Conservation (phyloP, 805 yeast species). For the Pichia exigua region DNA sequence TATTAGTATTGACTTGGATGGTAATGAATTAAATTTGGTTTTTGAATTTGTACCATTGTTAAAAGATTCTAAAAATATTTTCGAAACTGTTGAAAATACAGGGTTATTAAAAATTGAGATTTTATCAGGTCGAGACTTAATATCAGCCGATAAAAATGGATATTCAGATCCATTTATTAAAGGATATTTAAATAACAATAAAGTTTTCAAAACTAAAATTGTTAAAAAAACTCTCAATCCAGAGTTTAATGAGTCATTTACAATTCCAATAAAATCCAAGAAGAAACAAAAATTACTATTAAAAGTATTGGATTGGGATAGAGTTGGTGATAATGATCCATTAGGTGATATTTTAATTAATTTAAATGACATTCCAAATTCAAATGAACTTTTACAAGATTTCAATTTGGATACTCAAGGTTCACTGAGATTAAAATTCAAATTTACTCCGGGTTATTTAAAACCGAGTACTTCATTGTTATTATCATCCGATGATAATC, state of each 20-base stretch:
- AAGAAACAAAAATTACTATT: constrained; percentile 41
- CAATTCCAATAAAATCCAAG: constrained; percentile 57
- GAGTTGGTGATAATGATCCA: constrained; percentile 59
- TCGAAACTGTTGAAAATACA: constrained; percentile 59
- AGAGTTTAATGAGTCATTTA: constrained; percentile 62
- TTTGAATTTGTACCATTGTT: constrained; percentile 58
- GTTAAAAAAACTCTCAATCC: constrained; percentile 66
- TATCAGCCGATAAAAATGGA: constrained; percentile 63
- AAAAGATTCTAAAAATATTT: constrained; percentile 31
- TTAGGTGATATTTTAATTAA: constrained; percentile 49
- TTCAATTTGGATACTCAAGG: constrained; percentile 59
- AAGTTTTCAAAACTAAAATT: constrained; percentile 50
- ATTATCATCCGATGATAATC: constrained; percentile 34
- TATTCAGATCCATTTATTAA: constrained; percentile 65
- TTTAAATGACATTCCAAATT: constrained; percentile 40
- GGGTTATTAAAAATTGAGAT: constrained; percentile 54
- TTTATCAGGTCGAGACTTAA: constrained; percentile 45
- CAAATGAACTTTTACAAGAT: constrained; percentile 33
- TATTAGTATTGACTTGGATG: constrained; percentile 35
- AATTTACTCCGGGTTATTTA: constrained; percentile 57
- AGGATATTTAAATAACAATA: constrained; percentile 45
- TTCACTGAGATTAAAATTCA: constrained; percentile 41
- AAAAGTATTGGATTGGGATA: constrained; percentile 69
- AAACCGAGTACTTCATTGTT: constrained; percentile 52
- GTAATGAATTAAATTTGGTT: constrained; percentile 35